Evolutionary conservation across 306 rosid genomes (phyloP), one percentile per base, ranked within the genome.

Genomic region (Quercus rubra): DNA sequence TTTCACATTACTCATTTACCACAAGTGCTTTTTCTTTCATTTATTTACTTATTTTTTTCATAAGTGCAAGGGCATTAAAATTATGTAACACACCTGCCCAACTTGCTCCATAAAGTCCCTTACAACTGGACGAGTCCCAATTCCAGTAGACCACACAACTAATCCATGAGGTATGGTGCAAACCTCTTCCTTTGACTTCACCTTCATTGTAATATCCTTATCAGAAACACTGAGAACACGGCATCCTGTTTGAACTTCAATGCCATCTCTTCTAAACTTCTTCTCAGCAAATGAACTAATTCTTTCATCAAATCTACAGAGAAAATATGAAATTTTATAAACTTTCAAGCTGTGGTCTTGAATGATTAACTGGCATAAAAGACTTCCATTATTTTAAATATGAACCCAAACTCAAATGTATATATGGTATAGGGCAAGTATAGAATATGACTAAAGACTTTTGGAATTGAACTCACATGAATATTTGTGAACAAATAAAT

Each of bases 111-210:
- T 95, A 75, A 92, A 91, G 81, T 92, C 88, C 81, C 78, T 87
- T 82, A 95, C 87, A 78, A 95, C 97, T 23, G 99, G 99, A 87
- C 93, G 86, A 80, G 99, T 90, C 83, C 87, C 80, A 63, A 95
- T 80, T 23, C 99, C 99, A 52, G 99, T 95, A 79, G 99, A 91
- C 99, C 99, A 95, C 66, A 95, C 91, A 84, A 95, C 71, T 83
- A 95, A 76, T 52, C 98, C 99, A 78, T 95, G 97, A 8, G 99
- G 99, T 35, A 88, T 33, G 62, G 94, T 86, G 91, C 79, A 86
- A 61, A 85, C 75, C 79, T 82, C 91, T 81, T 92, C 99, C 1
- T 84, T 89, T 77, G 98, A 82, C 87, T 91, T 90, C 81, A 80
- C 76, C 84, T 90, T 89, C 97, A 91, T 10, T 43, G 82, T 82